Conservation (phyloP, 225 moss, liverwort and hornwort genomes). For the Physcomitrium patens region DNA sequence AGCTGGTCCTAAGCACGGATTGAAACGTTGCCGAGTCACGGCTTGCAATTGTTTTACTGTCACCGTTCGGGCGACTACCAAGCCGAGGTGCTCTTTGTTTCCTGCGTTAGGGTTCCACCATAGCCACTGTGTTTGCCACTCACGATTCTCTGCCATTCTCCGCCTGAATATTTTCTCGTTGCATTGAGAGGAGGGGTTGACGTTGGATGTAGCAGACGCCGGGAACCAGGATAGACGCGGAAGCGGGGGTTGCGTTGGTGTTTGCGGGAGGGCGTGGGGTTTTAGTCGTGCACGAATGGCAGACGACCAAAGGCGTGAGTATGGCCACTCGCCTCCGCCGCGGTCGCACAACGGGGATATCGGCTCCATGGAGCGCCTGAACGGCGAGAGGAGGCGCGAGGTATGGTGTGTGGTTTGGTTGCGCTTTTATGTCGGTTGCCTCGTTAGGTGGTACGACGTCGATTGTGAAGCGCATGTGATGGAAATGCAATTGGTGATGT, state of each 20-base stretch:
- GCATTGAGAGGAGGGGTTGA: no score
- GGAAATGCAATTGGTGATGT: slow-evolving; percentile 17
- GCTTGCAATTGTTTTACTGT: no score
- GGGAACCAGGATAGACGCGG: no score
- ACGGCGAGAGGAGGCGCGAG: slow-evolving; percentile 56
- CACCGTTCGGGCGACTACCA: no score
- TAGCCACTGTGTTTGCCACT: no score
- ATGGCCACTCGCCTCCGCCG: slow-evolving; percentile 24
- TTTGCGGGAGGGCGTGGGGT: slow-evolving; percentile 29
- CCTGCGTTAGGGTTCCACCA: no score
- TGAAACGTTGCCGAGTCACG: no score
- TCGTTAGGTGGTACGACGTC: neutral
- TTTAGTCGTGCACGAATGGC: slow-evolving; percentile 40
- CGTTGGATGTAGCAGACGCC: no score
- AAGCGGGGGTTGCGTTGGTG: neutral
- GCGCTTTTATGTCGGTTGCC: neutral
- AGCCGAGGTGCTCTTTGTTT: no score
- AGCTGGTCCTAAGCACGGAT: no score
- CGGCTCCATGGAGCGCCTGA: slow-evolving; percentile 35
- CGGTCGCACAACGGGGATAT: slow-evolving; percentile 29
- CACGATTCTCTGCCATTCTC: no score
- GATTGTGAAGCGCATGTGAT: neutral
- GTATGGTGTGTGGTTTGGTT: slow-evolving; percentile 26
- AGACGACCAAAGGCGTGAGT: slow-evolving; percentile 39
- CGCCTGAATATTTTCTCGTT: no score